Conservation (phyloP, 2,329 filamentous ascomycete species). For the Aspergillus vadensis region DNA sequence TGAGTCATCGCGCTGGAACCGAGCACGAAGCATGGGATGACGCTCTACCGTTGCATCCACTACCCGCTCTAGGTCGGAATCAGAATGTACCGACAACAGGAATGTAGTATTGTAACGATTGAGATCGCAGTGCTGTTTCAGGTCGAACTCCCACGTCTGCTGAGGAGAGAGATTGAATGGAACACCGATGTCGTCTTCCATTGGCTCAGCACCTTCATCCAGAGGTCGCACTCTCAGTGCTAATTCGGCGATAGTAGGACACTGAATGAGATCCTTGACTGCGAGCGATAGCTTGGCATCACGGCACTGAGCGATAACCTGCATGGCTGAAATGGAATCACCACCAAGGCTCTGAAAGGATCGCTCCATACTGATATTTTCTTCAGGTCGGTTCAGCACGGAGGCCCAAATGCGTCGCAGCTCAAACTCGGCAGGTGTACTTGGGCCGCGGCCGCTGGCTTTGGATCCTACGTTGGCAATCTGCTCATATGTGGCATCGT, state of each 20-base stretch:
- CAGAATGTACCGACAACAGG: not conserved
- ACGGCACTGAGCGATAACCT: conserved; percentile 13
- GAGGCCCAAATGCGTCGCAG: conserved; percentile 15
- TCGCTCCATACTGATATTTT: conserved; percentile 52
- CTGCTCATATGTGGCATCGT: conserved; percentile 1
- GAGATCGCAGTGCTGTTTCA: not conserved
- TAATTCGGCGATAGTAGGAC: not conserved
- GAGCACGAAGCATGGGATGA: not conserved
- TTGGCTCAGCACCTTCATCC: not conserved
- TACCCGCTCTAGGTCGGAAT: not conserved
- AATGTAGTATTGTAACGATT: conserved; percentile 3
- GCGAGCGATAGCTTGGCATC: not conserved
- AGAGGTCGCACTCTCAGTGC: not conserved
- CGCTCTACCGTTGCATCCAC: not conserved
- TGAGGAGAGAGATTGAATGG: not conserved
- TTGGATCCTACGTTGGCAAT: conserved; percentile 6
- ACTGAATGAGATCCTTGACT: not conserved
- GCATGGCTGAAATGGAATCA: conserved; percentile 21
- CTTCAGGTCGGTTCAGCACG: conserved; percentile 47
- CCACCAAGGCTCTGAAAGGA: conserved; percentile 43
- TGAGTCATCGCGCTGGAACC: not conserved
- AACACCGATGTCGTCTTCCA: not conserved
- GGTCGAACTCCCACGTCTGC: not conserved
- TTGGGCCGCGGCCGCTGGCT: conserved; percentile 1
- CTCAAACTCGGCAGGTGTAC: conserved; percentile 5